phyloP scores from a whole-genome alignment of 2,329 filamentous ascomycete species.

The Penicillium paneum region DNA sequence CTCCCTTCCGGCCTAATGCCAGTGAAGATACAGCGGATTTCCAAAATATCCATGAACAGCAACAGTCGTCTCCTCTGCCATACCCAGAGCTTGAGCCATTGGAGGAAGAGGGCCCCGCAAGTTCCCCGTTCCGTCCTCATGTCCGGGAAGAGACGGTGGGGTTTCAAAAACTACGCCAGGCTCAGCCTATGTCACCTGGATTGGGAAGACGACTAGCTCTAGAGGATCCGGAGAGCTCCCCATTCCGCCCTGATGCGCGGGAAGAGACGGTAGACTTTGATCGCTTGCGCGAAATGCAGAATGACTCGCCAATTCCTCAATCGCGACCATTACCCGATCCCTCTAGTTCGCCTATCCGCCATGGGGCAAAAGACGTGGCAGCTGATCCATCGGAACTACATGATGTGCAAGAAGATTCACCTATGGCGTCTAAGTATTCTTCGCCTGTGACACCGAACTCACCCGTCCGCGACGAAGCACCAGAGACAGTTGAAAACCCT shows the following conservation, averaged over 20 bases:
- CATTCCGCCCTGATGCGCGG: constrained; percentile 33
- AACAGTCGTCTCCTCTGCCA: constrained; percentile 10
- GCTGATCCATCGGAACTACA: constrained; percentile 23
- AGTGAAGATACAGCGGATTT: constrained; percentile 33
- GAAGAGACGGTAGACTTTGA: constrained; percentile 33
- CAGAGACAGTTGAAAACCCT: constrained; percentile 1
- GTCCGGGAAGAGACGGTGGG: constrained; percentile 33
- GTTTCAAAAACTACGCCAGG: constrained; percentile 21
- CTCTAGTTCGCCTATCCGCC: constrained; percentile 38
- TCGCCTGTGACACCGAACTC: constrained; percentile 27
- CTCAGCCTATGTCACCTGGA: constrained; percentile 17
- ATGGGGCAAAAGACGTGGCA: constrained; percentile 27
- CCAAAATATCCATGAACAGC: constrained; percentile 17
- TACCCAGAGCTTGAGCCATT: constrained; percentile 5
- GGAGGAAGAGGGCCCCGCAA: constrained; percentile 23
- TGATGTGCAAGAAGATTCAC: background rate
- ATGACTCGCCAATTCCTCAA: constrained; percentile 12
- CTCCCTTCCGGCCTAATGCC: constrained; percentile 35
- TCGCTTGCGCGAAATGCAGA: constrained; percentile 16
- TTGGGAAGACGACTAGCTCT: constrained; percentile 13
- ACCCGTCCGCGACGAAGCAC: constrained; percentile 26
- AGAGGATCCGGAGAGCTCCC: constrained; percentile 34
- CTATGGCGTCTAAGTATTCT: background rate
- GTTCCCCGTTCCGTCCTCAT: constrained; percentile 38
- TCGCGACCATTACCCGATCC: constrained; percentile 13